Base-by-base conservation (phyloP, 352 stramenopile species). In the Phytophthora aleatoria region DNA sequence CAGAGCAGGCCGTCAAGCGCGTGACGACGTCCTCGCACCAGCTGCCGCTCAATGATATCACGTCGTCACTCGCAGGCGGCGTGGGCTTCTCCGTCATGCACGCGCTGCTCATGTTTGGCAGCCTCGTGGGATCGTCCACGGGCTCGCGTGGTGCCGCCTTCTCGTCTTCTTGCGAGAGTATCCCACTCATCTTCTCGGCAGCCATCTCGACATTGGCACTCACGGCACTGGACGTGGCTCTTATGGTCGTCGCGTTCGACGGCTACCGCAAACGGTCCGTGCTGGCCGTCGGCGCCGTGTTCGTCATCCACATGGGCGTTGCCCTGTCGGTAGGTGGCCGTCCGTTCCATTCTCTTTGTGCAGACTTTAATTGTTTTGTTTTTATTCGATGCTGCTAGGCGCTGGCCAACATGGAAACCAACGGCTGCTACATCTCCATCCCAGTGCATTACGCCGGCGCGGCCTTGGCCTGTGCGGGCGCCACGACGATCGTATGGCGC, bases 31-130 rank as follows among this genome's bases (percentile, higher is more conserved):
- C 81, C 12, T 74, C 81, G 63, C 81, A 93, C 64, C 82, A 94
- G 58, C 72, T 95, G 50, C 87, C 87, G 44, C 80, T 95, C 28
- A 94, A 95, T 61, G 87, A 95, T 61, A 62, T 92, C 54, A 95
- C 87, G 57, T 93, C 87, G 20, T 85, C 81, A 4, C 72, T 95
- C 54, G 87, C 87, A 12, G 83, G 80, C 28, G 87, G 87, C 44
- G 85, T 95, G 12, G 87, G 87, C 41, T 95, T 92, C 65, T 75
- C 82, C 13, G 35, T 94, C 57, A 95, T 95, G 87, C 87, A 92
- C 64, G 73, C 85, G 50, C 67, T 93, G 38, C 88, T 95, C 69
- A 89, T 95, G 78, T 95, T 91, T 52, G 87, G 87, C 58, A 93
- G 81, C 47, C 65, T 95, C 38, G 48, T 94, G 35, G 85, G 73